Base-by-base conservation (phyloP, 2,329 filamentous ascomycete species). In the Cercospora sojina region DNA sequence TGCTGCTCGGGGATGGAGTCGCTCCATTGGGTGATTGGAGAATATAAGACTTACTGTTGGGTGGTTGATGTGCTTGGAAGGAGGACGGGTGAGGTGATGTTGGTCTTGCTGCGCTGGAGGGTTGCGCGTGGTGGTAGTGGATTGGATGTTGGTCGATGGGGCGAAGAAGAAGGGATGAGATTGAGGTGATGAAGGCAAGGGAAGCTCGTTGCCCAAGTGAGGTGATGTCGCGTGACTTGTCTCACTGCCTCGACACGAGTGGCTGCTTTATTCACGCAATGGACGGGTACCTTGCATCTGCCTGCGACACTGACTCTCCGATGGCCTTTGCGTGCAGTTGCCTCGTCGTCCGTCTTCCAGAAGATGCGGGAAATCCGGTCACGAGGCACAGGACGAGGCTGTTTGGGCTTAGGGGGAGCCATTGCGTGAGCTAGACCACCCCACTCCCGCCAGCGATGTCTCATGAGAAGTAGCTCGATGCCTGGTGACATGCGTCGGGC, bases 21-120 rank as follows among this genome's bases (percentile, higher is more conserved):
- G 29, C 18, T 2, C 47, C 49, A 62, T 49, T 53, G 59, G 47
- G 32, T 35, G 18, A 38, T 38, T 35, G 47, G 8, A 16, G 16
- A 49, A 16, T 18, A 51, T 6, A 47, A 31, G 25, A 56, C 60
- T 63, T 47, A 63, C 60, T 63, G 60, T 57, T 63, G 60, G 38
- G 32, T 56, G 35, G 51, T 47, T 38, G 25, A n/a, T 32, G 32
- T 35, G 59, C 23, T 49, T 27, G 59, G 5, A 23, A 23, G 23
- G n/a, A 35, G 53, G 53, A n/a, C 12, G 31, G 31, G 41, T 7
- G 27, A 18, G 12, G 29, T 10, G 47, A 5, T 13, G 49, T 18
- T 25, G 31, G 29, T 5, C 9, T 32, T 47, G 31, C 13, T 12
- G n/a, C 8, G 47, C 16, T 41, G 47, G 25, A 9, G 47, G 27